Percentiles rank a stretch among this genome's conserved stretches.
phyloP scores from a whole-genome alignment of 108 stramenopile genomes.

The Tribonema minus region DNA sequence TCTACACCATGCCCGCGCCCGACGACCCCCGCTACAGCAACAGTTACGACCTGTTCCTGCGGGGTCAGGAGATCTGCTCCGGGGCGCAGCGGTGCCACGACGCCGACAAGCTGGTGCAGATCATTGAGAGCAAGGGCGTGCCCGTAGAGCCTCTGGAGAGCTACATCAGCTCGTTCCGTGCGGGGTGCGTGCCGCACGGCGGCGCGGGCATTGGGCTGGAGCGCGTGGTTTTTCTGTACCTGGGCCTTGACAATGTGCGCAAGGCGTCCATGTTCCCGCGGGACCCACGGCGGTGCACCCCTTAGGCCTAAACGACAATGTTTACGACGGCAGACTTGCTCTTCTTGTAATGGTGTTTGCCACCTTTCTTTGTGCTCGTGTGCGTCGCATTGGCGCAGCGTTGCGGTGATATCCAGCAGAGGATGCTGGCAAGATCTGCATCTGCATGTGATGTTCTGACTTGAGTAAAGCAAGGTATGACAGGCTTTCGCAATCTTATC shows the following conservation, averaged over 20 bases:
- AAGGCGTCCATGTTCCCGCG: constrained; percentile 97
- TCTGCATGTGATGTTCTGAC: no score
- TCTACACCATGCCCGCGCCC: constrained; percentile 96
- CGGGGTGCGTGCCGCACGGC: constrained; percentile 72
- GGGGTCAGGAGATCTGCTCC: constrained; percentile 95
- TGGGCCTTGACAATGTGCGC: constrained; percentile 91
- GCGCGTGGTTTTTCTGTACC: constrained; percentile 89
- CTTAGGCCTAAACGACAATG: no score
- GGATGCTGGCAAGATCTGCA: no score
- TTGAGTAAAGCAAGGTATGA: no score
- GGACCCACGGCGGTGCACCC: constrained; percentile 86
- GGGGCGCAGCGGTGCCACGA: constrained; percentile 81
- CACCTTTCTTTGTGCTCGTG: no score
- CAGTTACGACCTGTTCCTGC: constrained; percentile 92
- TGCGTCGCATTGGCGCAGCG: no score
- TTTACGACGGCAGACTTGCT: no score
- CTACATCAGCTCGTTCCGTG: constrained; percentile 83
- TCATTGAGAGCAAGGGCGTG: constrained; percentile 77
- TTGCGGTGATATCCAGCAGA: no score
- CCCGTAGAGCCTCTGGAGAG: constrained; percentile 54
- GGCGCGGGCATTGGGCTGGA: constrained; percentile 94
- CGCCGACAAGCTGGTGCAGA: constrained; percentile 47
- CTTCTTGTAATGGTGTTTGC: no score
- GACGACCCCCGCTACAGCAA: constrained; percentile 76
- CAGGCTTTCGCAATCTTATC: no score